Conservation (phyloP, 805 yeast genomes). For the Suhomyces faveliae region DNA sequence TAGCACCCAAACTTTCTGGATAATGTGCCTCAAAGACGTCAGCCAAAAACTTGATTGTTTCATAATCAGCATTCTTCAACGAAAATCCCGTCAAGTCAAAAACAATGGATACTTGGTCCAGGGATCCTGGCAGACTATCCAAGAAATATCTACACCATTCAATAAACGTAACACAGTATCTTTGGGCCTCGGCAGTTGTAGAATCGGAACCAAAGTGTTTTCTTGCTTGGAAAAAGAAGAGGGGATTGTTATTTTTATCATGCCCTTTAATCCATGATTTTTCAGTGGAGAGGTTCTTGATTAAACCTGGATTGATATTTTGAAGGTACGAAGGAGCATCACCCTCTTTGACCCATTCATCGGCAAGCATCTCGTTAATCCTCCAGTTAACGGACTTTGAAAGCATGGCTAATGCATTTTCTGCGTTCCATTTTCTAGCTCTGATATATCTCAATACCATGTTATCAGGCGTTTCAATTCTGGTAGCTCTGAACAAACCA, state of each 20-base stretch:
- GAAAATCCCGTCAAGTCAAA: slow-evolving; percentile 88
- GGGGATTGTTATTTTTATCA: slow-evolving; percentile 73
- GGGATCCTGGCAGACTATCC: slow-evolving; percentile 55
- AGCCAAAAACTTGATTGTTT: slow-evolving; percentile 85
- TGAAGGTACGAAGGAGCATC: slow-evolving; percentile 59
- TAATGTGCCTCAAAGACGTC: slow-evolving; percentile 92
- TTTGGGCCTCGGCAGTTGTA: slow-evolving; percentile 66
- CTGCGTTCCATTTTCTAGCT: slow-evolving; percentile 84
- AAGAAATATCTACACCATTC: slow-evolving; percentile 80
- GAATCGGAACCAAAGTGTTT: slow-evolving; percentile 55
- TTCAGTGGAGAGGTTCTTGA: slow-evolving; percentile 57
- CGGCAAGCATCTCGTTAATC: slow-evolving; percentile 55
- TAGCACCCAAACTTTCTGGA: slow-evolving; percentile 86
- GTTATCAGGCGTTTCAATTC: slow-evolving; percentile 83
- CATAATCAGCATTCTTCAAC: slow-evolving; percentile 89
- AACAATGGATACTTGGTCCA: slow-evolving; percentile 77
- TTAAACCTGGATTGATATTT: slow-evolving; percentile 43
- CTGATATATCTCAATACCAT: slow-evolving; percentile 71
- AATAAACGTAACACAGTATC: slow-evolving; percentile 71
- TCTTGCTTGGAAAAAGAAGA: slow-evolving; percentile 77
- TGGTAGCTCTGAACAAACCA: slow-evolving; percentile 58
- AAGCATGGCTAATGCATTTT: slow-evolving; percentile 67
- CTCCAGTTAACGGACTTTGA: slow-evolving; percentile 80
- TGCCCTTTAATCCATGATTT: slow-evolving; percentile 75
- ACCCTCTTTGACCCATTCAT: slow-evolving; percentile 63